Evolutionary conservation across 768 basidiomycete genomes (phyloP).

Genomic region (Boletus tylopilopsis): DNA sequence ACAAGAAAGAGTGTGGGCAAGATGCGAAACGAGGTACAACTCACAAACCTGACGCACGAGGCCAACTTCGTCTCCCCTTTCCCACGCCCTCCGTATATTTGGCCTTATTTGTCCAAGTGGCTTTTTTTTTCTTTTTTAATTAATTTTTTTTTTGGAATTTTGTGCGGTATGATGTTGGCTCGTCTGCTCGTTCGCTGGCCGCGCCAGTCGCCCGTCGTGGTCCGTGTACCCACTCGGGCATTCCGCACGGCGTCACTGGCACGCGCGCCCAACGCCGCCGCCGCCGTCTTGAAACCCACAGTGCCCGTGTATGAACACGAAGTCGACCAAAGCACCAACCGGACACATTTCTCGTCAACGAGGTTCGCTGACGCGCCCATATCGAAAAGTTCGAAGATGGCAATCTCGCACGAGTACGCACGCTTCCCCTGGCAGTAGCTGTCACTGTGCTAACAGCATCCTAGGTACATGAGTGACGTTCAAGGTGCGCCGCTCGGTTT

Average conservation of each 20-base stretch:
- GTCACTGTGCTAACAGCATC: constrained; percentile 19
- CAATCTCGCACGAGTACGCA: constrained; percentile 42
- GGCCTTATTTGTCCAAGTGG: constrained; percentile 18
- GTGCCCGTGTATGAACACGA: constrained; percentile 2
- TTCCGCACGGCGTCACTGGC: constrained; percentile 12
- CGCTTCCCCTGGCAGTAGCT: background rate
- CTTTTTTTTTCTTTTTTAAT: background rate
- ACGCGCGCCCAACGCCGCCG: constrained; percentile 6
- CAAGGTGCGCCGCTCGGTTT: constrained; percentile 33
- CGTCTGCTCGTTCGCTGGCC: constrained; percentile 25
- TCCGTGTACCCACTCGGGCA: constrained; percentile 12
- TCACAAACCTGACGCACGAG: constrained; percentile 27
- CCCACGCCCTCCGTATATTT: constrained; percentile 23
- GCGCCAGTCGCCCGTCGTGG: constrained; percentile 10
- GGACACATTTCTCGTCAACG: constrained; percentile 26
- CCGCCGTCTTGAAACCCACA: background rate
- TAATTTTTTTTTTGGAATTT: background rate
- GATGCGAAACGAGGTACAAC: constrained; percentile 20
- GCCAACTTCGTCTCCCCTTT: constrained; percentile 16
- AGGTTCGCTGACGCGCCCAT: constrained; percentile 33
- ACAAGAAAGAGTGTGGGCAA: constrained; percentile 1
- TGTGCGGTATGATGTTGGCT: constrained; percentile 12
- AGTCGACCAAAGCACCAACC: constrained; percentile 16
- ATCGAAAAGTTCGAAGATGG: constrained; percentile 38
- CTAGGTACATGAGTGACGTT: constrained; percentile 44